Percentiles rank a stretch among this genome's conserved stretches.
Conservation (phyloP, 352 stramenopile genomes). For the Pythium rishiriense region DNA sequence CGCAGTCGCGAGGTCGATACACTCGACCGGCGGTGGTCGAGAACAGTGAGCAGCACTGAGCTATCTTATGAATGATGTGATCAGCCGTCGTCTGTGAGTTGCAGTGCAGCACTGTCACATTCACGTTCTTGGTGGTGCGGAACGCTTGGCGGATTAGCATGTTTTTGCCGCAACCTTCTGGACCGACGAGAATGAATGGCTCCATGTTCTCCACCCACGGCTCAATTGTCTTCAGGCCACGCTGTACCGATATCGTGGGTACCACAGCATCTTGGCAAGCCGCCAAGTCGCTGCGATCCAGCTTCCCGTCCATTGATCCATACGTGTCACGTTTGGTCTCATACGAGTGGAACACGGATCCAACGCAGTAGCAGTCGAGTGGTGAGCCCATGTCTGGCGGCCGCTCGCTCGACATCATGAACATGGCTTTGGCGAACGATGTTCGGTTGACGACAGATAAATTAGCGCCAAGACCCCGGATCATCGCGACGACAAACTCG, state of each 20-base stretch:
- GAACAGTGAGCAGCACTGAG: slow-evolving; percentile 92
- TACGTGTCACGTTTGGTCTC: slow-evolving; percentile 84
- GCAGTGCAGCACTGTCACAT: slow-evolving; percentile 90
- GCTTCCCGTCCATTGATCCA: slow-evolving; percentile 61
- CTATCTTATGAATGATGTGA: slow-evolving; percentile 95
- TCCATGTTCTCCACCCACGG: slow-evolving; percentile 93
- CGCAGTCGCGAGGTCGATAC: slow-evolving; percentile 91
- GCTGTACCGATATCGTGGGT: slow-evolving; percentile 82
- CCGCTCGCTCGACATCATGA: slow-evolving; percentile 91
- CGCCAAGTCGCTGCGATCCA: slow-evolving; percentile 52
- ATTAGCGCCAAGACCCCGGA: slow-evolving; percentile 93
- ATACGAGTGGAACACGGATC: slow-evolving; percentile 63
- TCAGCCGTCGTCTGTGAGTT: slow-evolving; percentile 93
- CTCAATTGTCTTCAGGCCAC: slow-evolving; percentile 85
- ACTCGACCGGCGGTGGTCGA: slow-evolving; percentile 90
- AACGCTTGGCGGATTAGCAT: slow-evolving; percentile 94
- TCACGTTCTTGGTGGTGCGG: slow-evolving; percentile 68
- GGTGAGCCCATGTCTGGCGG: slow-evolving; percentile 85
- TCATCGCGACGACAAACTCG: slow-evolving; percentile 91
- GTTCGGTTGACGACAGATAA: slow-evolving; percentile 68
- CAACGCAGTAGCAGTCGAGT: slow-evolving; percentile 89
- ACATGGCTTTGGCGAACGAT: slow-evolving; percentile 89
- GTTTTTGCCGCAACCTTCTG: slow-evolving; percentile 94
- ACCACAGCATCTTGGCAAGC: slow-evolving; percentile 54
- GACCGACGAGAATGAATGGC: slow-evolving; percentile 95